Conservation (phyloP, 2,329 filamentous ascomycete genomes). For the Saccharata proteae region DNA sequence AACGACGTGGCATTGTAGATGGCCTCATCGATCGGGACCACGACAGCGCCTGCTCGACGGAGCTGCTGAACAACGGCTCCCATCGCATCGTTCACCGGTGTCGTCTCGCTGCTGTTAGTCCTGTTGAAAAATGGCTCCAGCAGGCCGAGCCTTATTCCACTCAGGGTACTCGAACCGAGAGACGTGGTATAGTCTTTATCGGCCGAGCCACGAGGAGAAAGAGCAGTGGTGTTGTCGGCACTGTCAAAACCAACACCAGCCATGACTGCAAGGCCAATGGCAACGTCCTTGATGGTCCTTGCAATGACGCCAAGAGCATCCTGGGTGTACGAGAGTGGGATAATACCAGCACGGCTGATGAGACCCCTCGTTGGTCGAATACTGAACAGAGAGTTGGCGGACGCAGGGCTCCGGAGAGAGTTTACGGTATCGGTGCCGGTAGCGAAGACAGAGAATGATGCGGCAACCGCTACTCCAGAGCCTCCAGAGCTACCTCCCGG, state of each 20-base stretch:
- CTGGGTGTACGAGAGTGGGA: conserved; percentile 46
- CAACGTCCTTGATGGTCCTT: conserved; percentile 38
- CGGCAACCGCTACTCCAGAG: conserved; percentile 47
- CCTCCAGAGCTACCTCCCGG: conserved; percentile 54
- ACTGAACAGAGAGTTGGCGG: conserved; percentile 48
- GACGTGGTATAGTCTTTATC: conserved; percentile 36
- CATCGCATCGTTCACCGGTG: conserved; percentile 45
- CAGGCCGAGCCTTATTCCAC: conserved; percentile 36
- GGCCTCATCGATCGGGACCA: conserved; percentile 38
- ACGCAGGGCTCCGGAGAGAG: conserved; percentile 48
- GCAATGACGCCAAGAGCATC: conserved; percentile 45
- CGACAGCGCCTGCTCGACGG: conserved; percentile 32
- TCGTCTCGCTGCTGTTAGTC: conserved; percentile 39
- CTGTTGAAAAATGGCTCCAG: conserved; percentile 48
- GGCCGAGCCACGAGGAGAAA: conserved; percentile 29
- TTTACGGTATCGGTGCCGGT: conserved; percentile 53
- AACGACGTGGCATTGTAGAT: conserved; percentile 43
- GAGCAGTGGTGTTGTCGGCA: conserved; percentile 40
- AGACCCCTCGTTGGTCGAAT: conserved; percentile 44
- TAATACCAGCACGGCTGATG: conserved; percentile 39
- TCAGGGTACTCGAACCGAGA: conserved; percentile 21
- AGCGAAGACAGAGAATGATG: conserved; percentile 45
- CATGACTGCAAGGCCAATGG: conserved; percentile 41
- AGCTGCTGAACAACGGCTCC: conserved; percentile 35
- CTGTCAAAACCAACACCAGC: conserved; percentile 38